These are phyloP conservation scores for Collybiopsis confluens DNA, from an alignment of 768 basidiomycete species.

Conservation along the genomic window DNA sequence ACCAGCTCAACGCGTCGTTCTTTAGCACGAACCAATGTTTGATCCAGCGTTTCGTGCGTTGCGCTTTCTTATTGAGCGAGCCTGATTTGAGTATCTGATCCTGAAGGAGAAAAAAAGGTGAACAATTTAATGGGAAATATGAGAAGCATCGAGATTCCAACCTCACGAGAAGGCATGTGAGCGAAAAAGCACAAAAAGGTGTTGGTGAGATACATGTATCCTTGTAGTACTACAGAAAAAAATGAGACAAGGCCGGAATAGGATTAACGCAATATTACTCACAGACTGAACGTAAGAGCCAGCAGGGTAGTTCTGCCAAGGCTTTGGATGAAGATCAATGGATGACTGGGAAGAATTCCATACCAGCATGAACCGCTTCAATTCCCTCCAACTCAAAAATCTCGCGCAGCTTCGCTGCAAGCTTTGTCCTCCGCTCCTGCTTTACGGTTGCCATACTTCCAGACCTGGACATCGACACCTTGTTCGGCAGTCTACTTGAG, in stretches of 20 bases:
- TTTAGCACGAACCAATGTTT: conserved; percentile 97
- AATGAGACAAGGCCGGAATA: background rate
- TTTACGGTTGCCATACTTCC: conserved; percentile 75
- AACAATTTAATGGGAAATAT: background rate
- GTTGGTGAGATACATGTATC: conserved; percentile 95
- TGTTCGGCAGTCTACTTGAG: background rate
- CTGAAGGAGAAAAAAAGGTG: conserved; percentile 35
- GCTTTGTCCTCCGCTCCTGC: conserved; percentile 57
- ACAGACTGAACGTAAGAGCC: conserved; percentile 88
- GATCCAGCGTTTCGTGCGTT: conserved; percentile 86
- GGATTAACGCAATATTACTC: conserved; percentile 36
- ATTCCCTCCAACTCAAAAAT: conserved; percentile 82
- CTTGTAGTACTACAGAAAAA: conserved; percentile 72
- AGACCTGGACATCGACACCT: conserved; percentile 15
- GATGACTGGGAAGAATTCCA: conserved; percentile 27
- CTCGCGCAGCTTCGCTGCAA: conserved; percentile 87
- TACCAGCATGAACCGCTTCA: conserved; percentile 69
- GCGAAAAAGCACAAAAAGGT: conserved; percentile 96
- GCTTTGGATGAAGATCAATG: conserved; percentile 7
- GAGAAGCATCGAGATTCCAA: conserved; percentile 24
- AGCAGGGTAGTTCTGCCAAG: conserved; percentile 80
- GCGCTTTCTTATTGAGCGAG: conserved; percentile 80
- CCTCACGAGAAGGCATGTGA: conserved; percentile 88
- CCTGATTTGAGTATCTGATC: conserved; percentile 93
- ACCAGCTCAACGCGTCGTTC: conserved; percentile 97